Evolutionary conservation across 352 stramenopile species (phyloP), one percentile per base, ranked within the genome.

Genomic region (Blastocystis sp.): DNA sequence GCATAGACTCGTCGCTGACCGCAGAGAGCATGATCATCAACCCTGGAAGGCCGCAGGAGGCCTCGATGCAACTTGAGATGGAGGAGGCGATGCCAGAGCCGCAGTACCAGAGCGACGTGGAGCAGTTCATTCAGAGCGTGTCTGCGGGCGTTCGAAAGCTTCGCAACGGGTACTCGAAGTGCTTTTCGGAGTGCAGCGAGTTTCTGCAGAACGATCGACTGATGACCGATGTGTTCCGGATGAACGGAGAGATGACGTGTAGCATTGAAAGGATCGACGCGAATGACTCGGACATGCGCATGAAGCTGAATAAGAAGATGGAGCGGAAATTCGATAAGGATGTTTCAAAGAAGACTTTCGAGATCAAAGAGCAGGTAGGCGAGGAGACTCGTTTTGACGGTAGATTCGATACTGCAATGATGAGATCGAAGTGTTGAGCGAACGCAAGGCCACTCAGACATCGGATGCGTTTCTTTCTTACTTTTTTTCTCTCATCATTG

Each of bases 361-460:
- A 29, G 26, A 80, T 80, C 34, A 80, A 62, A 20, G 47, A 80
- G 0, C 34, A 61, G 45, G 70, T 62, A 63, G 41, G 64, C 39
- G 66, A 23, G 15, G 4, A 54, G 15, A 77, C 7, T 37, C 37
- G 6, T n/a, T 59, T 8, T 6, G 37, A 61, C 23, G 50, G 50
- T 23, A 80, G 70, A 80, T 80, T 41, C 20, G 37, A 13, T 39
- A 61, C 18, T 37, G 11, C 26, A 62, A 34, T 26, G 70, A 63
- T 29, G 70, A 80, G n/a, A 80, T 80, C 34, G 70, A 80, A 18
- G 50, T 80, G n/a, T 43, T 80, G 70, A 80, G 55, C 26, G 50
- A 26, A 39, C 62, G 41, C 23, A 62, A 80, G 45, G 41, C 70
- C 9, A 37, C 39, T 6, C 37, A 20, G 11, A 64, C 50, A 4